phyloP scores from a whole-genome alignment of 2,329 filamentous ascomycete genomes.

The Mycosphaerelloides madeirae region DNA sequence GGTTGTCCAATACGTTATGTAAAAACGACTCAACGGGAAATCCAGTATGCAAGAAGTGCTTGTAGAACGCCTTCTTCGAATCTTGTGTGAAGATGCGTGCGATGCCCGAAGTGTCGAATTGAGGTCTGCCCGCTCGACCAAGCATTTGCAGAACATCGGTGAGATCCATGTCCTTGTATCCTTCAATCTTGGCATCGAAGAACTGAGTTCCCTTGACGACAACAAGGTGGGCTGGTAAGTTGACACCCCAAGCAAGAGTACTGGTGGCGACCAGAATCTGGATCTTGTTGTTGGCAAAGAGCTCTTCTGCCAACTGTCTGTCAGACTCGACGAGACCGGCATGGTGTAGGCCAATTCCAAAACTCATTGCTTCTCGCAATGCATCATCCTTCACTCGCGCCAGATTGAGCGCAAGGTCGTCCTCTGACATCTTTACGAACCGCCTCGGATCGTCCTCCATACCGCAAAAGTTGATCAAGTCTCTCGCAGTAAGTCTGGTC shows the following conservation, averaged over 20 bases:
- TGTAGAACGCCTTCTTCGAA: slow-evolving; percentile 97
- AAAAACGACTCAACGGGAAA: slow-evolving; percentile 96
- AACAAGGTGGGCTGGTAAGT: slow-evolving; percentile 91
- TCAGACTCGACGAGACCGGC: slow-evolving; percentile 94
- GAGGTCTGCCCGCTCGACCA: slow-evolving; percentile 87
- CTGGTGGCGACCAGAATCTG: slow-evolving; percentile 94
- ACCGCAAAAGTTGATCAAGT: slow-evolving; percentile 93
- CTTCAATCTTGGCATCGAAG: slow-evolving; percentile 96
- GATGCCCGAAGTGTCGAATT: slow-evolving; percentile 94
- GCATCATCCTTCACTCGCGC: slow-evolving; percentile 87
- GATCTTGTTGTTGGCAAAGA: slow-evolving; percentile 97
- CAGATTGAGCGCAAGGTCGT: slow-evolving; percentile 86
- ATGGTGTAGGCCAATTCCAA: slow-evolving; percentile 95
- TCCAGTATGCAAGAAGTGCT: slow-evolving; percentile 96
- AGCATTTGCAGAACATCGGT: slow-evolving; percentile 98
- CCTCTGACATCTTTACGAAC: slow-evolving; percentile 91
- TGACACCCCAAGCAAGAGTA: slow-evolving; percentile 96
- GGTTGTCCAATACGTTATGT: slow-evolving; percentile 94
- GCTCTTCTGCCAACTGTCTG: slow-evolving; percentile 82
- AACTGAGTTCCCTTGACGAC: slow-evolving; percentile 98
- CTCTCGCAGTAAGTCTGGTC: slow-evolving; percentile 89
- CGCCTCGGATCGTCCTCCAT: slow-evolving; percentile 97
- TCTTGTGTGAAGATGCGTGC: slow-evolving; percentile 97
- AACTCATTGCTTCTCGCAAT: slow-evolving; percentile 87
- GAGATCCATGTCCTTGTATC: slow-evolving; percentile 97